Base-by-base conservation (phyloP, 441 rosid genomes). In the Aquilaria agallochum region DNA sequence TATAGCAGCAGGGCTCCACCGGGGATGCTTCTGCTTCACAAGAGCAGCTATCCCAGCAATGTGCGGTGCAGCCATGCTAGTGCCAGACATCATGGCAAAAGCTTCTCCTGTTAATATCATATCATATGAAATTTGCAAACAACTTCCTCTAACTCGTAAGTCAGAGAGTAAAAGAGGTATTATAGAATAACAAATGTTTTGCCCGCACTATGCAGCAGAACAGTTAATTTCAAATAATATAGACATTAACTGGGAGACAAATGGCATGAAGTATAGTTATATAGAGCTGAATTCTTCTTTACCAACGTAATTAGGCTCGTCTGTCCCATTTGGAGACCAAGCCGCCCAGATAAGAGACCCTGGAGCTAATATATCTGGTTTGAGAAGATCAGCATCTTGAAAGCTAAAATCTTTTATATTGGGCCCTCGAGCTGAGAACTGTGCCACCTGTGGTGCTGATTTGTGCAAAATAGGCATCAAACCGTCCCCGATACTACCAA, bases 21-120 rank as follows among this genome's bases (percentile, higher is more conserved):
- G 78, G 69, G 95, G 97, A 71, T 91, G 92, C 69, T 86, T 83
- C 80, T 89, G 99, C 79, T 95, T 95, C 70, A 95, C 79, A 50
- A 95, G 90, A 59, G 99, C 99, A 68, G 98, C 99, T 69, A 95
- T 95, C 44, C 99, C 99, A 0, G 98, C 94, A 57, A 95, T 95
- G 75, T 95, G 99, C 2, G 99, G 99, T 44, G 99, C 96, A 51
- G 99, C 98, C 99, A 95, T 95, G 77, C 99, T 95, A 32, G 99
- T 95, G 55, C 99, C 99, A 14, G 99, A 95, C 48, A 91, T 86
- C 80, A 92, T 68, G 46, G 99, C 99, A 82, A 95, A 95, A 72
- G 73, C 87, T 82, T 95, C 98, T 58, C 98, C 98, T 94, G 91
- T 64, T 55, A 79, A 67, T 62, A 56, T 44, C 27, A 55, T 20